Percentiles rank a stretch among this genome's conserved stretches.
These are phyloP conservation scores for Paspalum vaginatum DNA, from an alignment of 176 grass and related monocot genomes.

Conservation along the genomic window DNA sequence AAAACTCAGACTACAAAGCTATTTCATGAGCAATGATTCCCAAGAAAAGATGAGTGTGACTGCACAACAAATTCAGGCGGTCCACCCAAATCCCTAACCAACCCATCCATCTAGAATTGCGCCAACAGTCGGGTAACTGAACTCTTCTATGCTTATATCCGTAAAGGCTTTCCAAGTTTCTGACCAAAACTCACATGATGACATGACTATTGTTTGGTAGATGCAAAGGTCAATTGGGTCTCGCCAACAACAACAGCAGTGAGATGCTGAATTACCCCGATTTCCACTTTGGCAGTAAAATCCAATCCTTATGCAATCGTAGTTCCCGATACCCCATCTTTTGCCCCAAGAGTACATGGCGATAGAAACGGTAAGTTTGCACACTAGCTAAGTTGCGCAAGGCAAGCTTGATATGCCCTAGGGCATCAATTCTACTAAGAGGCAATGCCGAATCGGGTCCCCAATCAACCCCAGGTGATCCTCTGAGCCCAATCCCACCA, in stretches of 20 bases:
- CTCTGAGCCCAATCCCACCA: background rate
- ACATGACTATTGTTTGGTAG: background rate
- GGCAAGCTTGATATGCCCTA: background rate
- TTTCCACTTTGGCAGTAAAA: background rate
- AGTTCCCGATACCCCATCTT: background rate
- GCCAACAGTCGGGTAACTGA: background rate
- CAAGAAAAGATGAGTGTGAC: constrained; percentile 23
- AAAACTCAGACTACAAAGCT: background rate
- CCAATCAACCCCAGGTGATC: background rate
- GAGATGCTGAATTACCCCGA: background rate
- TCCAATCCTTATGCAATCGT: background rate
- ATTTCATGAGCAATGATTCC: constrained; percentile 14
- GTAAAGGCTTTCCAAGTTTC: constrained; percentile 10
- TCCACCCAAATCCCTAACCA: background rate
- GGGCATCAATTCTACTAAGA: background rate
- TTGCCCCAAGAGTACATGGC: background rate
- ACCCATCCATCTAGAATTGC: constrained; percentile 22
- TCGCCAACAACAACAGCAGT: background rate
- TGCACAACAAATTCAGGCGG: constrained; percentile 26
- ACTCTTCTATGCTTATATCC: constrained; percentile 17
- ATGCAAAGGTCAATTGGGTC: background rate
- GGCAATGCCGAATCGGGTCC: constrained; percentile 18
- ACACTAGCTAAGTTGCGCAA: background rate
- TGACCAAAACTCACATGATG: constrained; percentile 17
- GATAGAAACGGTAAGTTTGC: background rate